Evolutionary conservation across 2,329 filamentous ascomycete species (phyloP).

Genomic region (Westerdykella ornata): DNA sequence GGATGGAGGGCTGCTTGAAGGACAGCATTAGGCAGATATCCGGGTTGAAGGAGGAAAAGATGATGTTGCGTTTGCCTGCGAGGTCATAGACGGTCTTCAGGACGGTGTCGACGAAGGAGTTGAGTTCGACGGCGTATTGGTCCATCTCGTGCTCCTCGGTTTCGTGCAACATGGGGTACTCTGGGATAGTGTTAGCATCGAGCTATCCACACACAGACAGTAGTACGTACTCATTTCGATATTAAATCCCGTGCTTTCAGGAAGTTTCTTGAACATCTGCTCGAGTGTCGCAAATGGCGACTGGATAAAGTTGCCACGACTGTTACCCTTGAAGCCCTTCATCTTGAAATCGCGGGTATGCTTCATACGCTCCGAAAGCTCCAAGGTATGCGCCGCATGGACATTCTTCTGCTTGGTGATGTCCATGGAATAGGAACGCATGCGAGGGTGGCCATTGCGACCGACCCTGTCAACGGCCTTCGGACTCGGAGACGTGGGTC

Average conservation of each 20-base stretch:
- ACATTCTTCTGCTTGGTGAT: conserved; percentile 37
- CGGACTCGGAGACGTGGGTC: conserved; percentile 42
- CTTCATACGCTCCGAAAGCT: conserved; percentile 81
- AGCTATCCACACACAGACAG: conserved; percentile 37
- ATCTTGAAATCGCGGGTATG: conserved; percentile 91
- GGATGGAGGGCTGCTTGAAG: conserved; percentile 96
- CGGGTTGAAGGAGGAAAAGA: conserved; percentile 96
- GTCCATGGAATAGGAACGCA: conserved; percentile 56
- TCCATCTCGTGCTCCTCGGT: conserved; percentile 95
- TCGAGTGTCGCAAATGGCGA: conserved; percentile 92
- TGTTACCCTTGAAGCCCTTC: conserved; percentile 94
- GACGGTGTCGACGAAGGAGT: conserved; percentile 93
- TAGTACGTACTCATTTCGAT: conserved; percentile 99
- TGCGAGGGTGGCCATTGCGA: conserved; percentile 20
- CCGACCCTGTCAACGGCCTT: not conserved
- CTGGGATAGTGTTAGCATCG: not conserved
- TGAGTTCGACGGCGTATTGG: conserved; percentile 88
- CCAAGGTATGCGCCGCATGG: conserved; percentile 42
- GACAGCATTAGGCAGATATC: conserved; percentile 90
- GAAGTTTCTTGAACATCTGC: conserved; percentile 81
- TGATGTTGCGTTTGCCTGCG: conserved; percentile 75
- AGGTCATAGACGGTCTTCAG: conserved; percentile 84
- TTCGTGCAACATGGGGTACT: conserved; percentile 97
- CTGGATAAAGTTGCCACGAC: conserved; percentile 88
- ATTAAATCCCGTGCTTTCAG: conserved; percentile 83